A percentile compares a stretch with the other conserved stretches of the same genome.
Evolutionary conservation across 495 filamentous ascomycete species (phyloP).

Genomic region (Penicillium lividum): DNA sequence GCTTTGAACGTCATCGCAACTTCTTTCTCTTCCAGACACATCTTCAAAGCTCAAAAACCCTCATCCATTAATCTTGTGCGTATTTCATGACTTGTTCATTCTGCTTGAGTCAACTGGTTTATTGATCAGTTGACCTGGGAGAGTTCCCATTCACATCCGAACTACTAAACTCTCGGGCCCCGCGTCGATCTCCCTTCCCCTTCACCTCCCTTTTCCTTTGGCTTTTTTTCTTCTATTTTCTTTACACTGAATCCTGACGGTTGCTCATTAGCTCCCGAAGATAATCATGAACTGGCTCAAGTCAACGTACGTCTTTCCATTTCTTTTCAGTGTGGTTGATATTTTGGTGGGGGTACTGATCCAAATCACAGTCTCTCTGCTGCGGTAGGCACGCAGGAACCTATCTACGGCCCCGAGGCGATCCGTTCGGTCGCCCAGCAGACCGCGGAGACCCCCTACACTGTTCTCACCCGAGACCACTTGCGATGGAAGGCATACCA

Average conservation of each 20-base stretch:
- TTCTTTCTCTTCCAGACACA: slow-evolving; percentile 1
- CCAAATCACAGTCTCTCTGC: slow-evolving; percentile 68
- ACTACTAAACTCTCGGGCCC: slow-evolving; percentile 33
- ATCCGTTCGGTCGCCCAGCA: slow-evolving; percentile 83
- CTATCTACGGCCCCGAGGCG: slow-evolving; percentile 89
- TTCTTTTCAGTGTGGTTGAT: neutral
- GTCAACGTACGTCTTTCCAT: slow-evolving; percentile 56
- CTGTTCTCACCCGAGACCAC: slow-evolving; percentile 73
- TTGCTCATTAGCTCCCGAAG: slow-evolving; percentile 6
- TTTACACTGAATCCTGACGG: neutral
- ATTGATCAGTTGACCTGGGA: neutral
- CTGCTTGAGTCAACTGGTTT: neutral
- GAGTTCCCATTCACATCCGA: slow-evolving; percentile 28
- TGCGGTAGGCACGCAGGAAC: slow-evolving; percentile 93
- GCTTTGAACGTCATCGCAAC: slow-evolving; percentile 26
- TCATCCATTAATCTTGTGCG: neutral
- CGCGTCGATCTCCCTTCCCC: slow-evolving; percentile 33
- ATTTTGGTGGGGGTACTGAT: slow-evolving; percentile 24
- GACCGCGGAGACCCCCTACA: slow-evolving; percentile 75
- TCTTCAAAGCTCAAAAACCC: neutral
- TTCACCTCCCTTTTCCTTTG: slow-evolving; percentile 22
- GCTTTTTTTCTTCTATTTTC: slow-evolving; percentile 18
- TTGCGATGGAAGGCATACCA: slow-evolving; percentile 79
- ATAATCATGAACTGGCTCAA: slow-evolving; percentile 71
- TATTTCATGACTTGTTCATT: neutral